These are phyloP conservation scores for Aspergillus latus DNA, from an alignment of 2,329 filamentous ascomycete species.

Conservation along the genomic window DNA sequence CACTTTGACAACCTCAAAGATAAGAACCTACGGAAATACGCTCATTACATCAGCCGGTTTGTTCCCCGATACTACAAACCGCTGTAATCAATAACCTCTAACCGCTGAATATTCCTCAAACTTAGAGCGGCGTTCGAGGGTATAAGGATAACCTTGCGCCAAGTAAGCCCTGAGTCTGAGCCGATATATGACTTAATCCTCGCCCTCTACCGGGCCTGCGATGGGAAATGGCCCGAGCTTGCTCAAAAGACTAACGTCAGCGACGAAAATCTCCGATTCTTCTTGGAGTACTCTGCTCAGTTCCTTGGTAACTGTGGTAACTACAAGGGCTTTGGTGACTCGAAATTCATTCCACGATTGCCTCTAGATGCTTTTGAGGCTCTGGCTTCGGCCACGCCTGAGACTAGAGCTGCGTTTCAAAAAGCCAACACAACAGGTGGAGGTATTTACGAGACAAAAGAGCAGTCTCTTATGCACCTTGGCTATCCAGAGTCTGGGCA, in stretches of 20 bases:
- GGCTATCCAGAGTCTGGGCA: slow-evolving; percentile 74
- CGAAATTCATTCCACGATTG: slow-evolving; percentile 77
- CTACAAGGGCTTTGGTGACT: slow-evolving; percentile 84
- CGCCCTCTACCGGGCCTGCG: slow-evolving; percentile 63
- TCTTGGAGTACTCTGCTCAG: slow-evolving; percentile 74
- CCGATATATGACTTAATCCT: slow-evolving; percentile 79
- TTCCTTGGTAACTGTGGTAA: slow-evolving; percentile 80
- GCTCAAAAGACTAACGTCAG: slow-evolving; percentile 64
- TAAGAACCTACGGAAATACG: slow-evolving; percentile 76
- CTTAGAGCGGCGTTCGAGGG: slow-evolving; percentile 72
- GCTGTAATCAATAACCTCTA: slow-evolving; percentile 2
- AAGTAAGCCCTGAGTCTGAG: slow-evolving; percentile 79
- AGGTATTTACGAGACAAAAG: slow-evolving; percentile 68
- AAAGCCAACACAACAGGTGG: slow-evolving; percentile 60
- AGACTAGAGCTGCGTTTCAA: slow-evolving; percentile 64
- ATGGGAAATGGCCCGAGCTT: slow-evolving; percentile 70
- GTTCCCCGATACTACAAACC: slow-evolving; percentile 22
- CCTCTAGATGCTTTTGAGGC: slow-evolving; percentile 63
- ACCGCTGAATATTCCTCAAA: slow-evolving; percentile 3
- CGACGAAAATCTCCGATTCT: slow-evolving; percentile 63
- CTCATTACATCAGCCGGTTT: slow-evolving; percentile 81
- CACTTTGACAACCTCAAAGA: slow-evolving; percentile 71
- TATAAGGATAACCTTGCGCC: slow-evolving; percentile 73
- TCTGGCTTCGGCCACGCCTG: slow-evolving; percentile 59
- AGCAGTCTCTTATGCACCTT: slow-evolving; percentile 68